A percentile compares a stretch with the other conserved stretches of the same genome.
phyloP scores from a whole-genome alignment of 495 filamentous ascomycete species.

The Talaromyces adpressus region DNA sequence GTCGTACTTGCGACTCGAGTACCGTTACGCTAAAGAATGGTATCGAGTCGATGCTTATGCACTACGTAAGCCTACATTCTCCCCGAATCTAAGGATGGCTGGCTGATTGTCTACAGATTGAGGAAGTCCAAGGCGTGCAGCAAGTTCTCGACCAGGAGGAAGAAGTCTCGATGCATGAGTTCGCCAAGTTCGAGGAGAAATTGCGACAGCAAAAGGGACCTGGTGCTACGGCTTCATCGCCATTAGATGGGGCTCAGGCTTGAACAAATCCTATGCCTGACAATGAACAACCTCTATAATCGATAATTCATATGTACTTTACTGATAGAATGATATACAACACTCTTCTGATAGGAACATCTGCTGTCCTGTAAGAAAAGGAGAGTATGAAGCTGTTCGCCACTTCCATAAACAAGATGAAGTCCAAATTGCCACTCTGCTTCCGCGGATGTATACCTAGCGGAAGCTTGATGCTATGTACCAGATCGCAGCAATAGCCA shows the following conservation, averaged over 20 bases:
- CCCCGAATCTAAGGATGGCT: not conserved
- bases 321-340: not conserved
- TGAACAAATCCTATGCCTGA: constrained; percentile 14
- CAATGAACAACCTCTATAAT: not conserved
- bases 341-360: not conserved
- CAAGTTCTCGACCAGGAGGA: constrained; percentile 91
- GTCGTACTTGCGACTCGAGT: constrained; percentile 90
- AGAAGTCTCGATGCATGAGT: constrained; percentile 81
- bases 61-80: constrained; percentile 45
- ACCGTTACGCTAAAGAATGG: constrained; percentile 94
- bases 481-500: not conserved
- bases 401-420: not conserved
- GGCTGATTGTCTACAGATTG: constrained; percentile 53
- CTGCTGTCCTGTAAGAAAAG: not conserved
- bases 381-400: not conserved
- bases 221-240: constrained; percentile 49
- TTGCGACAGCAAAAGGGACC: constrained; percentile 66
- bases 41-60: constrained; percentile 97
- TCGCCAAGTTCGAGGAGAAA: constrained; percentile 95
- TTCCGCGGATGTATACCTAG: not conserved
- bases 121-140: constrained; percentile 88
- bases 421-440: not conserved
- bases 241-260: constrained; percentile 53
- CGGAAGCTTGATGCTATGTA: not conserved
- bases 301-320: not conserved